Conservation (phyloP, 495 filamentous ascomycete species). For the Choiromyces venosus region DNA sequence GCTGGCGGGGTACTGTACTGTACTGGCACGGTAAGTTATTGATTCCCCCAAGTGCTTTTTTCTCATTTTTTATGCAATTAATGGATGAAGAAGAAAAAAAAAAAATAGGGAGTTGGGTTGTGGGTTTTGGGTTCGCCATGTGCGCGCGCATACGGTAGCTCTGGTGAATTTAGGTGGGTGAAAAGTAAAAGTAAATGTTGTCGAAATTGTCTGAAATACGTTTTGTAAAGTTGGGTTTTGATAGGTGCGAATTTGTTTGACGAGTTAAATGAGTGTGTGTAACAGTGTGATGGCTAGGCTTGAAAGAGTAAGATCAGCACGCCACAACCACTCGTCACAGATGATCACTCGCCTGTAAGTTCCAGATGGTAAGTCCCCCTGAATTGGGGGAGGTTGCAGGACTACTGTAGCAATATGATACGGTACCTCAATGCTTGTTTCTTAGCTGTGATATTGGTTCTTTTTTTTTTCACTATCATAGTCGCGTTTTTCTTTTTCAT, state of each 20-base stretch:
- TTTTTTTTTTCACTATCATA: background rate
- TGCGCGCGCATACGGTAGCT: background rate
- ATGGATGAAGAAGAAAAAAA: background rate
- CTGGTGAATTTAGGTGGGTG: background rate
- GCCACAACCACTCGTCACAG: background rate
- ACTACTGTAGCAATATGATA: background rate
- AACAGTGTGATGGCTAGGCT: background rate
- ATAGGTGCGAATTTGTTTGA: background rate
- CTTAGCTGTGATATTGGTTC: background rate
- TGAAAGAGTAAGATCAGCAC: background rate
- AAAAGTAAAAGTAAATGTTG: background rate
- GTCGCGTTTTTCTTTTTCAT: background rate
- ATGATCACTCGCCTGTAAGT: background rate
- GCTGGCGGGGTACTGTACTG: background rate
- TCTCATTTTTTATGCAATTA: too few relatives aligned
- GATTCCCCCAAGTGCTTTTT: too few relatives aligned
- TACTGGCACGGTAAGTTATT: too few relatives aligned
- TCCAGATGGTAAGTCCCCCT: background rate
- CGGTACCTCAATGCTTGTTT: background rate
- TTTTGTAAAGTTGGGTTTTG: background rate
- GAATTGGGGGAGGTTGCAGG: background rate
- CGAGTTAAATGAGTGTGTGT: background rate
- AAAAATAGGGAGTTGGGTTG: background rate
- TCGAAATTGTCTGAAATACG: background rate
- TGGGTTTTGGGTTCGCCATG: background rate